phyloP scores from a whole-genome alignment of 352 stramenopile genomes.

The Saprolegnia parasitica region DNA sequence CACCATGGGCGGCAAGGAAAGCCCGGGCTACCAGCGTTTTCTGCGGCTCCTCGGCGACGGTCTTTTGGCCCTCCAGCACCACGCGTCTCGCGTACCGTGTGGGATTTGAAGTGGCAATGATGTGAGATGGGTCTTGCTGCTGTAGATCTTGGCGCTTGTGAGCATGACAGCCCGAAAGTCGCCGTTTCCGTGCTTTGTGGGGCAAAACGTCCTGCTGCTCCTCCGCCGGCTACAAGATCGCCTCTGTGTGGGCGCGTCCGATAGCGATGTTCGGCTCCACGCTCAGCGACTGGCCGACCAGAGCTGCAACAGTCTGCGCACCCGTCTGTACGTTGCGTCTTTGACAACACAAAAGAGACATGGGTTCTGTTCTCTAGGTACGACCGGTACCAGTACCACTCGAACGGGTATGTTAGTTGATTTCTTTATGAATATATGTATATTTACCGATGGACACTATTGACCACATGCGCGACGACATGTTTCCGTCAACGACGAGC shows the following conservation, averaged over 20 bases:
- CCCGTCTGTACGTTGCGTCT: slow-evolving; percentile 41
- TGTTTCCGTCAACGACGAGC: too few relatives aligned
- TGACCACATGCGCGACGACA: too few relatives aligned
- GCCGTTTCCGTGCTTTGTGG: slow-evolving; percentile 91
- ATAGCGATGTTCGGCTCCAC: slow-evolving; percentile 49
- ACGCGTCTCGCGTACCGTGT: slow-evolving; percentile 38
- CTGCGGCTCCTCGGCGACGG: slow-evolving; percentile 89
- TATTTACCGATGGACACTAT: too few relatives aligned
- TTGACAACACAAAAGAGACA: neutral
- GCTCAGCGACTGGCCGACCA: slow-evolving; percentile 61
- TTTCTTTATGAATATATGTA: neutral
- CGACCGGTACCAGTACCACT: slow-evolving; percentile 83
- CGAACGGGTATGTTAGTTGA: slow-evolving; percentile 46
- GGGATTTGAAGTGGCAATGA: slow-evolving; percentile 49
- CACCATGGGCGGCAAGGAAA: slow-evolving; percentile 82
- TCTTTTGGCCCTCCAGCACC: slow-evolving; percentile 91
- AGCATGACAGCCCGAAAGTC: slow-evolving; percentile 90
- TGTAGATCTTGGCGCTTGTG: slow-evolving; percentile 87
- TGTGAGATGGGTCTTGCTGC: slow-evolving; percentile 73
- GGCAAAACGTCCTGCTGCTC: slow-evolving; percentile 40
- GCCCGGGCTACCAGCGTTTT: slow-evolving; percentile 86
- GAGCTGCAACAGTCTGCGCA: slow-evolving; percentile 69
- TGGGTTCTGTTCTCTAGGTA: slow-evolving; percentile 35
- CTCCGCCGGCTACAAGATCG: slow-evolving; percentile 49
- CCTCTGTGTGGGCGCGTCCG: slow-evolving; percentile 50